Percentiles rank a stretch among this genome's conserved stretches.
phyloP scores from a whole-genome alignment of 2,329 filamentous ascomycete species.

The Chrysoporthe puriensis region DNA sequence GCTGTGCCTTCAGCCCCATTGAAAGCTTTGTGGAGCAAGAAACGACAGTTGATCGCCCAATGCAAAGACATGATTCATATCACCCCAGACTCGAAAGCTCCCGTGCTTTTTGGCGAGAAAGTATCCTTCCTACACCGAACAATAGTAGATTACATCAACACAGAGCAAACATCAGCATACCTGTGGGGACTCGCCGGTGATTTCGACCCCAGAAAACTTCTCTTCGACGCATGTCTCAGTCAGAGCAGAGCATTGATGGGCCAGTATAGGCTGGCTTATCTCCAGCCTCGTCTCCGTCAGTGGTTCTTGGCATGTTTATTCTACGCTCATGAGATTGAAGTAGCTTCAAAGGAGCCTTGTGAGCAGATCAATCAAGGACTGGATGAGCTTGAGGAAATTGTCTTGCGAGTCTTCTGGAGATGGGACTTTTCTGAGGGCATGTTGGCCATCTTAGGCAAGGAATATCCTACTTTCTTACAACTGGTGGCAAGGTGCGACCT shows the following conservation, averaged over 20 bases:
- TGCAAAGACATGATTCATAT: constrained; percentile 20
- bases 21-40: background rate
- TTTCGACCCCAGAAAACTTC: constrained; percentile 11
- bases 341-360: background rate
- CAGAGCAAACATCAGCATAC: constrained; percentile 26
- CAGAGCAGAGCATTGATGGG: constrained; percentile 15
- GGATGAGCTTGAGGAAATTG: constrained; percentile 12
- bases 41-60: constrained; percentile 14
- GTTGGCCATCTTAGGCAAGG: background rate
- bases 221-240: constrained; percentile 13
- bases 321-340: constrained; percentile 9
- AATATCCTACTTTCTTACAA: background rate
- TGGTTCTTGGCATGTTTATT: constrained; percentile 16
- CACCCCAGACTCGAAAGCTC: constrained; percentile 1
- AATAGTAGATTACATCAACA: constrained; percentile 25
- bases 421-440: constrained; percentile 11
- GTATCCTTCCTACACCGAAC: constrained; percentile 24
- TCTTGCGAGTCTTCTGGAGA: background rate
- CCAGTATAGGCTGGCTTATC: constrained; percentile 10
- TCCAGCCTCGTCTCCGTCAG: background rate
- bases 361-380: background rate
- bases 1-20: background rate
- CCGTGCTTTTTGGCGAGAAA: constrained; percentile 15
- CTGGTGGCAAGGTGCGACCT: constrained; percentile 7
- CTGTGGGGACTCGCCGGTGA: background rate